Base-by-base conservation (phyloP, 1,284 basidiomycete genomes). In the Rhodotorula sp. region DNA sequence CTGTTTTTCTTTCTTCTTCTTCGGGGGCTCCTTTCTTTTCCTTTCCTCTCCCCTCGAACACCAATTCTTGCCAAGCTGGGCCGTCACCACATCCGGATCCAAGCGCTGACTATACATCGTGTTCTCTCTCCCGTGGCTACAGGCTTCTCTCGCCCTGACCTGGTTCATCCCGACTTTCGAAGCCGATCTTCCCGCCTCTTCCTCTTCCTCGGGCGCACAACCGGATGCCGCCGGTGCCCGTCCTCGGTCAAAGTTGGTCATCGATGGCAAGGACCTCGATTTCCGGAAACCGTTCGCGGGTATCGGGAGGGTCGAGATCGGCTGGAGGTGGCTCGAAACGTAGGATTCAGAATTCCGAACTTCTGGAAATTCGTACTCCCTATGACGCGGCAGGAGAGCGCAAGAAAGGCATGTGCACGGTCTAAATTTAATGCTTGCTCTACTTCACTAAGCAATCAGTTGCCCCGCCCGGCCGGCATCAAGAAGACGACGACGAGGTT, bases 101-200 rank as follows among this genome's bases (percentile, higher is more conserved):
- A 43, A 12, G 38, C 38, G 38, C 38, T 43, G 10, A 43, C 38
- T 43, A 8, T 43, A 43, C 38, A 43, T 43, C 10, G 2, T 43
- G 10, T 43, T 10, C 10, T 43, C 38, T 12, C 12, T 43, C 38
- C 38, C 38, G 38, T 14, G 8, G 38, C 8, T 43, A 15, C 65
- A 77, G 59, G 77, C 79, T 18, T 70, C 78, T 0, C 76, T 80
- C 2, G 80, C 80, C 7, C 77, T 80, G 74, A 71, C 76, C 48
- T 81, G 80, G 80, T 72, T 81, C 69, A 79, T 81, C 45, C 80
- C 80, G 0, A 68, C 77, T 0, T 81, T 81, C 62, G 79, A 81
- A 52, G 62, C 52, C 75, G 76, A 18, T 50, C 49, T 23, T 7
- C 49, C 49, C 49, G 23, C 73, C 77, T 7, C 79, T 69, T 79